phyloP scores from a whole-genome alignment of 768 basidiomycete species.

The Agaricus blazei region DNA sequence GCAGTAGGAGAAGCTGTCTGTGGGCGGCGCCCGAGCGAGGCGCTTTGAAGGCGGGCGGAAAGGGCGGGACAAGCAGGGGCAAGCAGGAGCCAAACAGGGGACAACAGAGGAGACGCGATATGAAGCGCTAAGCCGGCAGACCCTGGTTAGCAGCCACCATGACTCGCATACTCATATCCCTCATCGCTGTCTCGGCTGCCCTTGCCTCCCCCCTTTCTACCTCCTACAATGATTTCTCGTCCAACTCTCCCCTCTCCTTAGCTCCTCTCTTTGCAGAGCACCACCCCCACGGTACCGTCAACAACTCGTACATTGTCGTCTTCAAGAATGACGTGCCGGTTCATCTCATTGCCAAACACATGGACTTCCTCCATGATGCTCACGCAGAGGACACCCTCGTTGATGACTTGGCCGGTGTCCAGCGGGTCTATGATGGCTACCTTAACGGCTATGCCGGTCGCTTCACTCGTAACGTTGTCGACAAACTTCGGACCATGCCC shows the following conservation, averaged over 20 bases:
- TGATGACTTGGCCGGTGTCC: conserved; percentile 48
- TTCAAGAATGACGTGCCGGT: conserved; percentile 67
- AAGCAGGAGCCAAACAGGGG: conserved; percentile 22
- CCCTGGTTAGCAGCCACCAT: conserved; percentile 31
- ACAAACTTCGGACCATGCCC: conserved; percentile 74
- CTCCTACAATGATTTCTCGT: conserved; percentile 24
- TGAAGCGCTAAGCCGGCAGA: conserved; percentile 14
- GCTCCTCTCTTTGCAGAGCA: conserved; percentile 57
- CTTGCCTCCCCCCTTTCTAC: conserved; percentile 48
- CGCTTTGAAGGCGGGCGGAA: too few relatives aligned
- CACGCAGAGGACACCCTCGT: conserved; percentile 48
- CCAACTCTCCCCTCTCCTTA: conserved; percentile 41
- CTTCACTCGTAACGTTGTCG: conserved; percentile 66
- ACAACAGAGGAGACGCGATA: conserved; percentile 24
- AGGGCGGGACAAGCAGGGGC: conserved; percentile 5
- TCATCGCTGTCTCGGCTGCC: conserved; percentile 31
- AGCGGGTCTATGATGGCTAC: conserved; percentile 73
- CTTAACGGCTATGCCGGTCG: conserved; percentile 77
- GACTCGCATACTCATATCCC: conserved; percentile 35
- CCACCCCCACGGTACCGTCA: conserved; percentile 68
- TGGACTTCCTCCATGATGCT: conserved; percentile 71
- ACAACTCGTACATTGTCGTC: conserved; percentile 94
- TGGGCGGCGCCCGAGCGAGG: too few relatives aligned
- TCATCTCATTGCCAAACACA: conserved; percentile 63
- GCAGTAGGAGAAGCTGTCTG: too few relatives aligned